phyloP scores from a whole-genome alignment of 352 stramenopile genomes.

The Ochromonadaceae sp. region DNA sequence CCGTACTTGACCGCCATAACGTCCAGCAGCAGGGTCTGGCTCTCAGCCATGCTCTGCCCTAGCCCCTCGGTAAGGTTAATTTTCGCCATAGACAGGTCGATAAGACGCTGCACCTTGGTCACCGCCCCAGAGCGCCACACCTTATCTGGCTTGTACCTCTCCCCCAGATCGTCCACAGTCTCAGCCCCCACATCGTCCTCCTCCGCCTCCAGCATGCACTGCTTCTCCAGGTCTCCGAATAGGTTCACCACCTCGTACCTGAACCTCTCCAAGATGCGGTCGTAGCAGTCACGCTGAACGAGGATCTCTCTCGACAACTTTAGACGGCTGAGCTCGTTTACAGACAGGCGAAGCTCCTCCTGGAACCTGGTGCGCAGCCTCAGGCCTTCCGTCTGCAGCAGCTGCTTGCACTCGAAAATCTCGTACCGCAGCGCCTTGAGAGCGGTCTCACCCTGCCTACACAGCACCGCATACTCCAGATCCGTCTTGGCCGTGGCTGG shows the following conservation, averaged over 20 bases:
- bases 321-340: not conserved
- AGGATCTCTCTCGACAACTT: not conserved
- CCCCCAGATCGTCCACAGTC: slow-evolving; percentile 1
- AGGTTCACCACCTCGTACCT: not conserved
- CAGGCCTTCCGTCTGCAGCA: not conserved
- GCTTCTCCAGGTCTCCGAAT: not conserved
- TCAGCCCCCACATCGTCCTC: slow-evolving; percentile 2
- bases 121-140: not conserved
- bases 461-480: not conserved
- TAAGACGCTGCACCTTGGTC: not conserved
- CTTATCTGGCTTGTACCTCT: not conserved
- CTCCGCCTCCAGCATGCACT: not conserved
- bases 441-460: not conserved
- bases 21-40: not conserved
- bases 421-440: not conserved
- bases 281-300: not conserved
- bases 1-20: not conserved
- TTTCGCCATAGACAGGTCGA: not conserved
- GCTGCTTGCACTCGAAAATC: slow-evolving; percentile 4
- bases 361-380: not conserved
- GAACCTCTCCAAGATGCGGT: not conserved
- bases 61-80: not conserved
- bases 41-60: not conserved
- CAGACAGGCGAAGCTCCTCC: not conserved
- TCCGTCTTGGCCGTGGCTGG: not conserved